Evolutionary conservation across 768 basidiomycete genomes (phyloP).

Genomic region (Sarcomyxa edulis): DNA sequence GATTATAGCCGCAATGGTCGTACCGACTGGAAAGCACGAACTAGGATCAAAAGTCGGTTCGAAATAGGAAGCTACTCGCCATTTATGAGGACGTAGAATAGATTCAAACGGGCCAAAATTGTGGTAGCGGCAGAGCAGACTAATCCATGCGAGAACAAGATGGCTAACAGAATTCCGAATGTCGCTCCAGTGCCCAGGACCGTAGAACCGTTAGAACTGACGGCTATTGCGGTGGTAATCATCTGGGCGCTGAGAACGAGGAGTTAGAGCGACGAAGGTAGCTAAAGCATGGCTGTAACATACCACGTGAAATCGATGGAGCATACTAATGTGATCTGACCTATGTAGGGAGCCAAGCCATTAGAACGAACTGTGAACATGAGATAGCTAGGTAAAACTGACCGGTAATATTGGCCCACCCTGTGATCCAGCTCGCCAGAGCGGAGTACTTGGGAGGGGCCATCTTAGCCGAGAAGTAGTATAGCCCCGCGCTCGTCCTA

Average conservation of each 20-base stretch:
- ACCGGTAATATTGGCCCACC: constrained; percentile 57
- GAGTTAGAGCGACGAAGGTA: background rate
- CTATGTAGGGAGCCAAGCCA: background rate
- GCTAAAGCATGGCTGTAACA: background rate
- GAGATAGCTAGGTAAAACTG: constrained; percentile 28
- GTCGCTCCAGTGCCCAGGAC: constrained; percentile 56
- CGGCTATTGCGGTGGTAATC: constrained; percentile 68
- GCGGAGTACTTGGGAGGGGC: constrained; percentile 58
- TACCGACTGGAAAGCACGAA: constrained; percentile 41
- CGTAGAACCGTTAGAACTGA: constrained; percentile 47
- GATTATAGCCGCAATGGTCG: constrained; percentile 58
- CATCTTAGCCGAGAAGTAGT: constrained; percentile 74
- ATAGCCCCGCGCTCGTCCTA: constrained; percentile 74
- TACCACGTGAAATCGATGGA: constrained; percentile 69
- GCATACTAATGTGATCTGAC: constrained; percentile 53
- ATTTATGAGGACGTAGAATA: constrained; percentile 66
- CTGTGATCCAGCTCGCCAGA: constrained; percentile 63
- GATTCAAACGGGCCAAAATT: constrained; percentile 60
- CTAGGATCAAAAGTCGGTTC: constrained; percentile 8
- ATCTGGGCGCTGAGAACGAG: constrained; percentile 46
- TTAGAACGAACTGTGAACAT: background rate
- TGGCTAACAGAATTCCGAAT: constrained; percentile 60
- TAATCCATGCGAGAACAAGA: constrained; percentile 61
- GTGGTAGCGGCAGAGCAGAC: constrained; percentile 69
- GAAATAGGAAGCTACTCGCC: constrained; percentile 27